Evolutionary conservation across 768 basidiomycete species (phyloP).

Genomic region (Serendipita indica): DNA sequence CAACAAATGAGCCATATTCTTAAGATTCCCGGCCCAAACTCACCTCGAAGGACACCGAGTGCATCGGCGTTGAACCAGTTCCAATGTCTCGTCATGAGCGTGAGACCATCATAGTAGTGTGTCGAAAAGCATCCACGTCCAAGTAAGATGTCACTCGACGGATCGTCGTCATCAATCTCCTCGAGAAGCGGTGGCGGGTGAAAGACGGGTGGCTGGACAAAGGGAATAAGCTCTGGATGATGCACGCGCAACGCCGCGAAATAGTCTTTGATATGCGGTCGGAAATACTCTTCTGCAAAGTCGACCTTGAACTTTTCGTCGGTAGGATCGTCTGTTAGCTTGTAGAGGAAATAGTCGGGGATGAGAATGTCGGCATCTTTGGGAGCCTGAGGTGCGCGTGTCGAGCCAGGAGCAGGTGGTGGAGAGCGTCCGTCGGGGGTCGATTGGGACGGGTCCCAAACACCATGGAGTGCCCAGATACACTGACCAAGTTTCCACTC

Average conservation of each 20-base stretch:
- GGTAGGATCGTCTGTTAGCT: slow-evolving; percentile 25
- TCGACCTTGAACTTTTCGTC: slow-evolving; percentile 30
- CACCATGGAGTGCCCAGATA: slow-evolving; percentile 76
- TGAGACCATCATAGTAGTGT: slow-evolving; percentile 93
- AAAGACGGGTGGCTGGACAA: slow-evolving; percentile 87
- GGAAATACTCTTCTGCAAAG: slow-evolving; percentile 71
- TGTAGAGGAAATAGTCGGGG: slow-evolving; percentile 59
- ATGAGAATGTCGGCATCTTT: slow-evolving; percentile 48
- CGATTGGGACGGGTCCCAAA: slow-evolving; percentile 47
- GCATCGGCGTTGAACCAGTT: slow-evolving; percentile 94
- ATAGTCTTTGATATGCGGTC: slow-evolving; percentile 48
- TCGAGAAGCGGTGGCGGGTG: slow-evolving; percentile 51
- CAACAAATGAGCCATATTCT: not conserved
- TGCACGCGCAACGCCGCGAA: slow-evolving; percentile 40
- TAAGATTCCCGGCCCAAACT: not conserved
- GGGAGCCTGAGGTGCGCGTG: slow-evolving; percentile 15
- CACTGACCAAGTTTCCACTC: slow-evolving; percentile 65
- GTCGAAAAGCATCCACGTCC: slow-evolving; percentile 60
- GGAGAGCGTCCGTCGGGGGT: not conserved
- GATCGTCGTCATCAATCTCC: slow-evolving; percentile 26
- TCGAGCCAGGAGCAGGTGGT: not conserved
- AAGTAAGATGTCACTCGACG: slow-evolving; percentile 22
- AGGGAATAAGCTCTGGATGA: slow-evolving; percentile 76
- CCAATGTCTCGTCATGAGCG: slow-evolving; percentile 85
- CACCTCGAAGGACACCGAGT: slow-evolving; percentile 58